Percentiles rank a stretch among this genome's conserved stretches.
These are phyloP conservation scores for Eutypella sp. DNA, from an alignment of 2,329 filamentous ascomycete genomes.

Conservation along the genomic window DNA sequence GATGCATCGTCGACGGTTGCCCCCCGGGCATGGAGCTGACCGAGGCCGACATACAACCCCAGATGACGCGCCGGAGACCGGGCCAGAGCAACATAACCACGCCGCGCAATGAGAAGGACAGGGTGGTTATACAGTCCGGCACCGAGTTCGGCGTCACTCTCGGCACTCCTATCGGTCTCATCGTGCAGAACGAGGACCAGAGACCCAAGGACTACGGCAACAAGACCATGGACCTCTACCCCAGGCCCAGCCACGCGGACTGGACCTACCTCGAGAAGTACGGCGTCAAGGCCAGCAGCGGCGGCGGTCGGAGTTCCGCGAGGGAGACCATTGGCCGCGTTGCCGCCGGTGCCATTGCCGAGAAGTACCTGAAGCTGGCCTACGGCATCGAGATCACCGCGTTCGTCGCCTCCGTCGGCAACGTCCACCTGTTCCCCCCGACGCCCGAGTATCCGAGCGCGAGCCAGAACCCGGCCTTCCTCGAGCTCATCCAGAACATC, in stretches of 20 bases:
- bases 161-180: constrained; percentile 83
- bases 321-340: constrained; percentile 92
- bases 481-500: constrained; percentile 66
- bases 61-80: constrained; percentile 85
- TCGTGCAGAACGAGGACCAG: constrained; percentile 89
- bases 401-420: constrained; percentile 82
- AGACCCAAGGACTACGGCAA: constrained; percentile 86
- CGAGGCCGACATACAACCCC: constrained; percentile 86
- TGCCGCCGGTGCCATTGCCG: constrained; percentile 84
- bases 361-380: constrained; percentile 79
- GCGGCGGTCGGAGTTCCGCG: constrained; percentile 87
- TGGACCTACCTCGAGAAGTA: constrained; percentile 98
- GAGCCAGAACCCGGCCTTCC: constrained; percentile 73
- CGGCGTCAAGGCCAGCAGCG: constrained; percentile 84
- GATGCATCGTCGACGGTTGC: constrained; percentile 89
- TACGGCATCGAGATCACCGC: constrained; percentile 89
- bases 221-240: constrained; percentile 86
- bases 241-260: constrained; percentile 88
- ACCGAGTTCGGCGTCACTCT: constrained; percentile 86
- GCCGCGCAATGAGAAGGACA: constrained; percentile 87
- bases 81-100: constrained; percentile 89
- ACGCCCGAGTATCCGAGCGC: constrained; percentile 62
- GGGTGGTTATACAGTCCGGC: constrained; percentile 86
- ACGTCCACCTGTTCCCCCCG: constrained; percentile 70
- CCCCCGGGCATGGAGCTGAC: constrained; percentile 83